These are phyloP conservation scores for Penicillium canescens DNA, from an alignment of 495 filamentous ascomycete genomes.

Conservation along the genomic window DNA sequence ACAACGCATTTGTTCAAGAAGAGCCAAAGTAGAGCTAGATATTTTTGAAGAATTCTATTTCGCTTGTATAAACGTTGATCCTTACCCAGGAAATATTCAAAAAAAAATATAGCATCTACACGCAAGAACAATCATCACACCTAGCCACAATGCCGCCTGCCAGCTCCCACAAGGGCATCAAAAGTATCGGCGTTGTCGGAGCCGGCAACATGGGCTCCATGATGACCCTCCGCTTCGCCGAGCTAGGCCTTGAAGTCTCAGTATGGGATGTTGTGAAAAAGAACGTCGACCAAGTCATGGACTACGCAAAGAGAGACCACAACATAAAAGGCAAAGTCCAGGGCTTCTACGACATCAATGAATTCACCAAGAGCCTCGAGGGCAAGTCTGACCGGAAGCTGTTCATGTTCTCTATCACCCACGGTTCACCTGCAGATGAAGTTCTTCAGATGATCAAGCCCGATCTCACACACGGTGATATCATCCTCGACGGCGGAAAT, in stretches of 20 bases:
- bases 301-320: conserved; percentile 19
- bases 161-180: conserved; percentile 28
- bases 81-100: not conserved
- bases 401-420: conserved; percentile 69
- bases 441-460: conserved; percentile 60
- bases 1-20: conserved; percentile 16
- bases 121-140: not conserved
- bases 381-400: conserved; percentile 39
- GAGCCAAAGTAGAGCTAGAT: not conserved
- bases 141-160: conserved; percentile 21
- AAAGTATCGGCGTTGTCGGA: conserved; percentile 61
- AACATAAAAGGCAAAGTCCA: conserved; percentile 32
- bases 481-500: conserved; percentile 73
- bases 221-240: conserved; percentile 66
- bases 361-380: conserved; percentile 42
- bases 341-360: conserved; percentile 37
- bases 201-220: conserved; percentile 66
- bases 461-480: conserved; percentile 60
- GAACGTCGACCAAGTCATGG: conserved; percentile 44
- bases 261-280: conserved; percentile 56
- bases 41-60: not conserved
- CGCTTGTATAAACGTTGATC: too few species aligned
- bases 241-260: conserved; percentile 60
- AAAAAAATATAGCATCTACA: not conserved
- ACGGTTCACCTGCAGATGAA: conserved; percentile 66